Conservation (phyloP, 768 basidiomycete species). For the Gloeopeniophorella convolvens region DNA sequence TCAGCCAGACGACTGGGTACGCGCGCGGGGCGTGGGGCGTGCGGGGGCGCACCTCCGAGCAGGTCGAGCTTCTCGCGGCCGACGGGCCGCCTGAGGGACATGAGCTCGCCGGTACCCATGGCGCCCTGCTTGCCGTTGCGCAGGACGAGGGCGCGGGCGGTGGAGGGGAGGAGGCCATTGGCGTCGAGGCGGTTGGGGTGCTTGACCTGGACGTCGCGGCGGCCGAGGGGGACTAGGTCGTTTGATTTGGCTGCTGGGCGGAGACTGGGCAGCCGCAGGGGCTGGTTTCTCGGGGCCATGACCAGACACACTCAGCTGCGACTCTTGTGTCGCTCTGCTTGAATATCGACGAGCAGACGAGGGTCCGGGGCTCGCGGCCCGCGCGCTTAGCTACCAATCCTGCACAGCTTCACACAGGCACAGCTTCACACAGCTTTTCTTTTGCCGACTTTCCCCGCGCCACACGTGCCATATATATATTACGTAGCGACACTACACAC, state of each 20-base stretch:
- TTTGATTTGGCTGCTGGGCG: conserved; percentile 14
- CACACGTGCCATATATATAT: too few relatives aligned
- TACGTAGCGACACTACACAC: too few relatives aligned
- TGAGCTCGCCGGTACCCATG: conserved; percentile 61
- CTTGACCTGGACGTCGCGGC: conserved; percentile 39
- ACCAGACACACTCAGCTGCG: too few relatives aligned
- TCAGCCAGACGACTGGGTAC: conserved; percentile 6
- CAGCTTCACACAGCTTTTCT: too few relatives aligned
- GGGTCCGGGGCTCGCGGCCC: too few relatives aligned
- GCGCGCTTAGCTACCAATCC: too few relatives aligned
- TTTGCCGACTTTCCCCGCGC: too few relatives aligned
- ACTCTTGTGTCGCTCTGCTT: too few relatives aligned
- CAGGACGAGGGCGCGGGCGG: conserved; percentile 64
- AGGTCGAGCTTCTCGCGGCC: conserved; percentile 79
- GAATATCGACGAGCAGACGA: too few relatives aligned
- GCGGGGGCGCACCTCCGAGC: conserved; percentile 50
- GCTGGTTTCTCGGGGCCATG: too few relatives aligned
- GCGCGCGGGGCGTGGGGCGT: conserved; percentile 11
- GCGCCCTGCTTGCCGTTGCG: conserved; percentile 72
- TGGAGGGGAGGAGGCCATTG: conserved; percentile 52
- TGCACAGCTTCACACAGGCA: too few relatives aligned
- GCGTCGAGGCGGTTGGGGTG: conserved; percentile 38
- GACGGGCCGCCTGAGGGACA: conserved; percentile 50
- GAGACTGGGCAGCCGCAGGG: too few relatives aligned
- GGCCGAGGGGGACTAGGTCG: conserved; percentile 52